Percentiles rank a stretch among this genome's conserved stretches.
These are phyloP conservation scores for Cutaneotrichosporon daszewskae DNA, from an alignment of 1,284 basidiomycete species.

Conservation along the genomic window DNA sequence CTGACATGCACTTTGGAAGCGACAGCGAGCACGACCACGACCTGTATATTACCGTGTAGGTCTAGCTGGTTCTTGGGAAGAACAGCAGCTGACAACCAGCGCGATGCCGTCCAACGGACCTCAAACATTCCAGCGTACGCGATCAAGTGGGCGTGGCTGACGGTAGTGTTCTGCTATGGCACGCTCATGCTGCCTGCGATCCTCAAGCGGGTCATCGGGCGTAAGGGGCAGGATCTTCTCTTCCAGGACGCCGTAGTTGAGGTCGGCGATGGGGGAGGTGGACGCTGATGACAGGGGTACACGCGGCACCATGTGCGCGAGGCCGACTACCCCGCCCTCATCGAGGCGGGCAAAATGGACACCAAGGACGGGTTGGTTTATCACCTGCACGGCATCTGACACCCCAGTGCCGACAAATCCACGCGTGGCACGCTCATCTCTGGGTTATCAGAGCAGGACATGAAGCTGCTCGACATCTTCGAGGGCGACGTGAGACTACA, in stretches of 20 bases:
- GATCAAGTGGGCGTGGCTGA: constrained; percentile 1
- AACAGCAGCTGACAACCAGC: constrained; percentile 6
- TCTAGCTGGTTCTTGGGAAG: no score
- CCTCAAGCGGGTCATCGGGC: constrained; percentile 58
- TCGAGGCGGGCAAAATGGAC: constrained; percentile 40
- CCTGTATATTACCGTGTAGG: no score
- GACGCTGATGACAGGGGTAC: constrained; percentile 54
- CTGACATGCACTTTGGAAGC: no score
- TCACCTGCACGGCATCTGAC: constrained; percentile 45
- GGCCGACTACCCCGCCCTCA: constrained; percentile 71
- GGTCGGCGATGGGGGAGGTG: constrained; percentile 38
- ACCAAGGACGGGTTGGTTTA: no score
- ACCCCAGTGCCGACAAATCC: constrained; percentile 50
- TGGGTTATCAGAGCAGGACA: constrained; percentile 59
- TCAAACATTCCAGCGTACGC: constrained; percentile 6
- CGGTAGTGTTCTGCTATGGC: constrained; percentile 76
- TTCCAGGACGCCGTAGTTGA: constrained; percentile 56
- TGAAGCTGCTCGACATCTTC: constrained; percentile 63
- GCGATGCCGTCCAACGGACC: constrained; percentile 6
- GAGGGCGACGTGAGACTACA: constrained; percentile 58
- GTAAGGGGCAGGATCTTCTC: constrained; percentile 55
- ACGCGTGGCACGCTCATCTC: constrained; percentile 66
- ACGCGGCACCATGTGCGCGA: constrained; percentile 64
- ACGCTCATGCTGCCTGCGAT: constrained; percentile 70
- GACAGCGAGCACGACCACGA: no score